These are phyloP conservation scores for Misopates orontium DNA, from an alignment of 257 asterid species.

Conservation along the genomic window DNA sequence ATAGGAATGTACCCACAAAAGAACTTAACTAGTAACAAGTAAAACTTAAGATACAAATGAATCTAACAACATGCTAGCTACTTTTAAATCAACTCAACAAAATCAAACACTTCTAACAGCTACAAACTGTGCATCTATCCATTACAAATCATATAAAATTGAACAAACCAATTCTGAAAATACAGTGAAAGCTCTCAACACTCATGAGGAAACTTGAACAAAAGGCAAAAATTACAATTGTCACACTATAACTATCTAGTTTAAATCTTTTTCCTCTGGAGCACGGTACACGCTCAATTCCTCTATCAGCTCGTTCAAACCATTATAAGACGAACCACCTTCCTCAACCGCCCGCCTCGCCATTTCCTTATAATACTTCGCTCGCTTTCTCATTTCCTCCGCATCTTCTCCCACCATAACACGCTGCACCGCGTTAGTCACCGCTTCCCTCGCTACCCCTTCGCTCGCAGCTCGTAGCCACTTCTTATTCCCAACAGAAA, in stretches of 20 bases:
- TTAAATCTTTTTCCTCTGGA: not conserved
- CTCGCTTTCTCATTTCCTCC: slow-evolving; percentile 36
- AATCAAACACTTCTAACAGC: too few relatives aligned
- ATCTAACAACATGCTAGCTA: too few relatives aligned
- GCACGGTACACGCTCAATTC: slow-evolving; percentile 33
- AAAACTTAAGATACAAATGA: too few relatives aligned
- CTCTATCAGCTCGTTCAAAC: slow-evolving; percentile 40
- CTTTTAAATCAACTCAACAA: too few relatives aligned
- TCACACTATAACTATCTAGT: too few relatives aligned
- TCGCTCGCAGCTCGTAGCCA: slow-evolving; percentile 25
- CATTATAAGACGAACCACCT: slow-evolving; percentile 62
- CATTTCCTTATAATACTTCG: slow-evolving; percentile 30
- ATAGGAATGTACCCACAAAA: slow-evolving; percentile 26
- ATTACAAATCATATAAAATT: too few relatives aligned
- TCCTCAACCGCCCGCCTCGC: slow-evolving; percentile 52
- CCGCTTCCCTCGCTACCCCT: slow-evolving; percentile 32
- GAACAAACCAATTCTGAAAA: too few relatives aligned
- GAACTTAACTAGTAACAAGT: not conserved
- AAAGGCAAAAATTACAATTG: too few relatives aligned
- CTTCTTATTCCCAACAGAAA: slow-evolving; percentile 37
- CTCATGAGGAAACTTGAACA: too few relatives aligned
- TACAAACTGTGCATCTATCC: too few relatives aligned
- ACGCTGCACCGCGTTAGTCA: slow-evolving; percentile 30
- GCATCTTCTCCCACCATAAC: slow-evolving; percentile 42
- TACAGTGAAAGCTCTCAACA: not conserved